Evolutionary conservation across 2,329 filamentous ascomycete genomes (phyloP), one percentile per base, ranked within the genome.

Genomic region (Epichloe gansuensis): DNA sequence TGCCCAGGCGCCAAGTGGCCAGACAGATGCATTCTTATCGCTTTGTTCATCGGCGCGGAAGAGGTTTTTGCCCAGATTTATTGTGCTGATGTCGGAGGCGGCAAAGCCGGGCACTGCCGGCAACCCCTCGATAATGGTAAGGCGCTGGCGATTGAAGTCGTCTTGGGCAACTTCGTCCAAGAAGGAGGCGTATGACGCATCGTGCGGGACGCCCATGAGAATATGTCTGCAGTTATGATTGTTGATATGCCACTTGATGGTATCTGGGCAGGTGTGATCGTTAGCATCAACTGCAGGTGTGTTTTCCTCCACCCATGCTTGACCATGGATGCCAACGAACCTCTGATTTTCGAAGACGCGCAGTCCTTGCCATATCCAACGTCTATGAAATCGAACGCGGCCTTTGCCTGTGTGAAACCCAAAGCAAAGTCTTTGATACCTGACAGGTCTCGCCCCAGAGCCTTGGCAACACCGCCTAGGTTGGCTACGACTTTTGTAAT

Each of bases 321-420:
- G 34, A 23, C 7, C 11, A 23, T 7, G 21, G 12, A 12, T 23
- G 9, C 6, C 5, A 23, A 49, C 47, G 17, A 49, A 80, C 78
- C 78, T 71, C 73, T 75, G 57, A 84, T 76, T 63, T 84, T 84
- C 46, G 72, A 73, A 60, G 80, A 77, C 7, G 76, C 74, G 48
- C 75, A 70, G 58, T 82, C 78, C 61, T 80, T 81, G 44, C 74
- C 74, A 57, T 73, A 66, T 36, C 80, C 80, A 50, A 84, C 74
- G 59, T 84, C 80, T 53, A 83, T 68, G 67, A 82, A 84, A 63
- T 84, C 78, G 67, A 83, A 82, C 11, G 73, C 74, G 9, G 77
- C 71, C 56, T 74, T 74, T 54, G 71, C 74, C 63, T 80, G 78
- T 47, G 75, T 81, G 67, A 83, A 84, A 39, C 77, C 81, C 53